Percentiles rank a stretch among this genome's conserved stretches.
Evolutionary conservation across 345 rosid species (phyloP).

Genomic region (Clausena lansium): DNA sequence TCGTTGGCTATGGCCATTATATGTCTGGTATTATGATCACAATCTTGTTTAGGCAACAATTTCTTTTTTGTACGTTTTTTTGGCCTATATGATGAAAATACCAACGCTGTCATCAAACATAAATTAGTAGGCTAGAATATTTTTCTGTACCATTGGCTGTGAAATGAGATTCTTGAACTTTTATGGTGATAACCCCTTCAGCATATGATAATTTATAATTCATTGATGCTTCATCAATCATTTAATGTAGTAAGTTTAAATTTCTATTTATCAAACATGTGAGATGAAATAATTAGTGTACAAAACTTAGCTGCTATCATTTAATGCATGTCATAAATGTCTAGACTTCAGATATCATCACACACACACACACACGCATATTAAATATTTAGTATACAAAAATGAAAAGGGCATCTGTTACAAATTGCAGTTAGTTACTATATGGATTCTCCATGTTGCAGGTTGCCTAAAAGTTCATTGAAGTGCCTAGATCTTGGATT

Average conservation of each 20-base stretch:
- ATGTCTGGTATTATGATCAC: not conserved
- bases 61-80: not conserved
- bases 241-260: not conserved
- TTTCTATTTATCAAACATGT: not conserved
- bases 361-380: no score
- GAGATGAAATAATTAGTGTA: not conserved
- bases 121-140: not conserved
- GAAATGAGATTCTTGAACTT: not conserved
- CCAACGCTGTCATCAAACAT: not conserved
- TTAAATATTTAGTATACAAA: not conserved
- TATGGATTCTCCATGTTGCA: constrained; percentile 4
- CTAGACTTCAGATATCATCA: no score
- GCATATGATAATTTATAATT: not conserved
- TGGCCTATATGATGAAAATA: not conserved
- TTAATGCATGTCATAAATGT: no score
- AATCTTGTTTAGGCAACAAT: not conserved
- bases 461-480: constrained; percentile 15
- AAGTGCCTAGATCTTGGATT: not conserved
- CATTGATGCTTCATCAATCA: not conserved
- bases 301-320: no score
- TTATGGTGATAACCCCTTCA: not conserved
- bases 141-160: not conserved
- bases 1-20: not conserved
- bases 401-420: not conserved
- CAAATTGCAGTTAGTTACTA: not conserved